Evolutionary conservation across 2,329 filamentous ascomycete species (phyloP), one percentile per base, ranked within the genome.

Genomic region (Claviceps maximensis): DNA sequence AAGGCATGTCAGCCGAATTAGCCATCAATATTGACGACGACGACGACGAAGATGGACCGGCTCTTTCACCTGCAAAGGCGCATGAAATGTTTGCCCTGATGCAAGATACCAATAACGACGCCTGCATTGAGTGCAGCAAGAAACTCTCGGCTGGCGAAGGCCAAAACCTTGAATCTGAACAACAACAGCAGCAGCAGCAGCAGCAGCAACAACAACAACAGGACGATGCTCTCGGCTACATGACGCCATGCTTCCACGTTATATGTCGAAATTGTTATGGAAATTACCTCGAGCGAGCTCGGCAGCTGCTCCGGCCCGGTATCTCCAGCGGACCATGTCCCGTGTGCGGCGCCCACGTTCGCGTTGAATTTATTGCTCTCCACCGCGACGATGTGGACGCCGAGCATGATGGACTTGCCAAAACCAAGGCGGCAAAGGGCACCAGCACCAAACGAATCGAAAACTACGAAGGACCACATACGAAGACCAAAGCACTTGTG

Each of bases 11-110:
- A n/a, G 82, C 82, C 9, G 84, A 88, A 41, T 88, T 88, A 58
- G 87, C 93, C 2, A 95, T 98, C 61, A 87, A 94, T 59, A 77
- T 97, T 23, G 89, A 93, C 56, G 88, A 89, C 49, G 85, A 90
- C 49, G 85, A 90, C 44, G 82, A 83, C 6, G 80, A 84, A 9
- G 71, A 74, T 15, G 74, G 75, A 55, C 74, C 75, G 2, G 76
- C 73, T 15, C 73, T 90, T 23, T 79, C 77, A 7, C 77, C 85
- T 47, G 79, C 80, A 54, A 84, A 89, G 64, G 89, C 89, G 0
- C 94, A 95, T 61, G 86, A 91, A 61, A 88, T 90, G 73, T 85
- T 94, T 58, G 80, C 83, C 38, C 73, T 96, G 48, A 87, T 96
- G 78, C 81, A 84, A 58, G 86, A 96, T 61, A 89, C 86, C 1